Evolutionary conservation across 768 basidiomycete species (phyloP).

Genomic region (Brasilioporus rufonigricans): DNA sequence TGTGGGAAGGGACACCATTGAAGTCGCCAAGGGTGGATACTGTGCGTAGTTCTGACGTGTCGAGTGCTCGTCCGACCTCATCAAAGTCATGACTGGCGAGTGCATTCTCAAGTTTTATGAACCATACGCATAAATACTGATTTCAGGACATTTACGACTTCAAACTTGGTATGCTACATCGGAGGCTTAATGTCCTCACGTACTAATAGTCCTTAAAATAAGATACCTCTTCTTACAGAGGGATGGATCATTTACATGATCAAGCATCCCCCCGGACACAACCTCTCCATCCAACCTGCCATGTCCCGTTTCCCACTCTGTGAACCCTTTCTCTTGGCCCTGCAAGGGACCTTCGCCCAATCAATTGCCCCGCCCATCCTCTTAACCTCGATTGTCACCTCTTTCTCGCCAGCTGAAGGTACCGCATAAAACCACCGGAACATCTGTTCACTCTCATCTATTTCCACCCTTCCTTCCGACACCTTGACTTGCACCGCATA

Average conservation of each 20-base stretch:
- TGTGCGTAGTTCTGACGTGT: slow-evolving; percentile 9
- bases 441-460: slow-evolving; percentile 49
- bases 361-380: slow-evolving; percentile 42
- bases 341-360: slow-evolving; percentile 3
- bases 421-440: slow-evolving; percentile 49
- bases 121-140: too few relatives aligned
- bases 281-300: slow-evolving; percentile 6
- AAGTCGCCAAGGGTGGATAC: slow-evolving; percentile 43
- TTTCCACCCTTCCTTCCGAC: slow-evolving; percentile 46
- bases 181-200: not conserved
- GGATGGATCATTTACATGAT: slow-evolving; percentile 20
- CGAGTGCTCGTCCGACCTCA: not conserved
- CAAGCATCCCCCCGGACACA: slow-evolving; percentile 21
- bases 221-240: slow-evolving; percentile 4
- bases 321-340: not conserved
- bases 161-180: slow-evolving; percentile 1
- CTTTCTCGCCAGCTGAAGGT: slow-evolving; percentile 27
- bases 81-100: slow-evolving; percentile 5
- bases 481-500: slow-evolving; percentile 44
- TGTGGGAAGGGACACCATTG: slow-evolving; percentile 57
- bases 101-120: not conserved
- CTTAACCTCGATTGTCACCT: slow-evolving; percentile 41
- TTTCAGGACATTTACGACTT: too few relatives aligned
- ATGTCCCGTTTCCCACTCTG: not conserved
- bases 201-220: slow-evolving; percentile 9